Evolutionary conservation across 2,329 filamentous ascomycete species (phyloP).

Genomic region (Clarireedia paspali): DNA sequence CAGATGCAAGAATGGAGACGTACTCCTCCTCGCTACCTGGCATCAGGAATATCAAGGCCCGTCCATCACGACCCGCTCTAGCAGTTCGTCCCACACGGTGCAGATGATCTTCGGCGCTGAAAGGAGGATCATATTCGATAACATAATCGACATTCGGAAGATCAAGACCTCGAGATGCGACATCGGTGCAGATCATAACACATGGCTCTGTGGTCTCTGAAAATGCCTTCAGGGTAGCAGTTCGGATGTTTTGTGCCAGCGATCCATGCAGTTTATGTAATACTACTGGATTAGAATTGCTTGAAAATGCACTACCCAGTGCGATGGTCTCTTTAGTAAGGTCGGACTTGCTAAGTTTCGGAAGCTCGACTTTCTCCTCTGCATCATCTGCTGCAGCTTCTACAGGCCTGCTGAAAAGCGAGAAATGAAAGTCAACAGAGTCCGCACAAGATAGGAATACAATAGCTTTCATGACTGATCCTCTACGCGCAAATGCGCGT

Average conservation of each 20-base stretch:
- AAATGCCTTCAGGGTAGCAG: constrained; percentile 77
- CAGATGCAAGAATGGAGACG: constrained; percentile 45
- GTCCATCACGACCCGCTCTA: constrained; percentile 80
- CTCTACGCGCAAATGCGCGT: constrained; percentile 78
- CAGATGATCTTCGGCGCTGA: constrained; percentile 86
- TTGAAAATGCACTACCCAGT: constrained; percentile 64
- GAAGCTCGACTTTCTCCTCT: constrained; percentile 28
- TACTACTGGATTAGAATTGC: constrained; percentile 67
- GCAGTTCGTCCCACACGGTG: constrained; percentile 94
- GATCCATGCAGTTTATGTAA: constrained; percentile 89
- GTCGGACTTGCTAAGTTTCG: constrained; percentile 25
- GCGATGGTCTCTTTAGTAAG: constrained; percentile 54
- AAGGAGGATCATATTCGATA: constrained; percentile 92
- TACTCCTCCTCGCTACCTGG: constrained; percentile 92
- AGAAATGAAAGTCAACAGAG: constrained; percentile 93
- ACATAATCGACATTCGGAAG: constrained; percentile 92
- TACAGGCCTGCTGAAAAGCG: constrained; percentile 51
- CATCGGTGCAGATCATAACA: constrained; percentile 88
- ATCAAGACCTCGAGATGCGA: constrained; percentile 91
- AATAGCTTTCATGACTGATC: constrained; percentile 93
- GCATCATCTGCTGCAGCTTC: constrained; percentile 30
- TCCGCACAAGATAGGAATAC: constrained; percentile 96
- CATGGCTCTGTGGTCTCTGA: constrained; percentile 64
- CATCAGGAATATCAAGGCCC: constrained; percentile 81
- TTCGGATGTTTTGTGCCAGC: constrained; percentile 78